These are phyloP conservation scores for Leucogyrophana mollusca DNA, from an alignment of 768 basidiomycete species.

Conservation along the genomic window DNA sequence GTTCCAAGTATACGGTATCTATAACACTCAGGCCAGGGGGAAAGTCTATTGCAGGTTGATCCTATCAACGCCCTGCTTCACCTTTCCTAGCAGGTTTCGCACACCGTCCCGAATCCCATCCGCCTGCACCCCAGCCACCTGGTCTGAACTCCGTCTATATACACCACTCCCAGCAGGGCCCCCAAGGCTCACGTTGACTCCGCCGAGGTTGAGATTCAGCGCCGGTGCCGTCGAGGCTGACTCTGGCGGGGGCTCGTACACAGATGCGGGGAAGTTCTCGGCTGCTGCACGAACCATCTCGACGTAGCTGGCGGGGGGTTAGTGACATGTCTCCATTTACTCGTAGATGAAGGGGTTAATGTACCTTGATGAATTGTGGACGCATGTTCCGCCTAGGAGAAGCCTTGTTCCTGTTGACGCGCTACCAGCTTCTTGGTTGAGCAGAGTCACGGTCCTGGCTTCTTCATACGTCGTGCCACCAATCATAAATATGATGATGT, in stretches of 20 bases:
- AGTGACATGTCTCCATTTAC: no score
- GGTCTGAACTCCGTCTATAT: slow-evolving; percentile 78
- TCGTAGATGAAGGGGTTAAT: slow-evolving; percentile 13
- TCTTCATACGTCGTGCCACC: slow-evolving; percentile 98
- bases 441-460: slow-evolving; percentile 76
- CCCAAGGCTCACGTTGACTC: slow-evolving; percentile 92
- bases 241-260: slow-evolving; percentile 77
- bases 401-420: slow-evolving; percentile 68
- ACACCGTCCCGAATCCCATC: slow-evolving; percentile 91
- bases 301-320: slow-evolving; percentile 81
- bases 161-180: slow-evolving; percentile 81
- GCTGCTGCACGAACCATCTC: slow-evolving; percentile 85
- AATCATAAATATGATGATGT: slow-evolving; percentile 95
- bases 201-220: slow-evolving; percentile 89
- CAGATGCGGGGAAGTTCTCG: slow-evolving; percentile 55
- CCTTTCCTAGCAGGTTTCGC: slow-evolving; percentile 82
- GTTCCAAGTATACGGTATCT: no score
- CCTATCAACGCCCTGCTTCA: slow-evolving; percentile 80
- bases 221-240: slow-evolving; percentile 70
- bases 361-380: slow-evolving; percentile 93
- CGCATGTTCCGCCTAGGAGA: slow-evolving; percentile 89
- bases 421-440: slow-evolving; percentile 77
- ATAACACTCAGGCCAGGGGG: not conserved
- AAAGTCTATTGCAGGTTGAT: slow-evolving; percentile 33
- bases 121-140: slow-evolving; percentile 64